Base-by-base conservation (phyloP, 2,329 filamentous ascomycete species). In the Colletotrichum eleusines region DNA sequence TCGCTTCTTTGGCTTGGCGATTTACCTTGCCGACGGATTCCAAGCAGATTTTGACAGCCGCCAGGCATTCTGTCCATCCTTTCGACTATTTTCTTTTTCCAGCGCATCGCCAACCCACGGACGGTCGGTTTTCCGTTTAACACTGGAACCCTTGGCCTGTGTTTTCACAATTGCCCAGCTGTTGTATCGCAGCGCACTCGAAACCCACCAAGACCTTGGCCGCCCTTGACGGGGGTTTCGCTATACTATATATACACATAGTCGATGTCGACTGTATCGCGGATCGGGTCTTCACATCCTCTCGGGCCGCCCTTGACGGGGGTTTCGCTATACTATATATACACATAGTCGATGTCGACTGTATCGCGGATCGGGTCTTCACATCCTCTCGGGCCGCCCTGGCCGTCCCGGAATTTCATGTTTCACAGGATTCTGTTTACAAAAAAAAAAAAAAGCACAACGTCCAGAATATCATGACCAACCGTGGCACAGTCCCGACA, bases 171-270 rank as follows among this genome's bases (percentile, higher is more conserved):
- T 12, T 6, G 48, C 40, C 42, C 50, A 44, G 57, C 35, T 40
- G 62, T 60, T 23, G 66, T n/a, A 50, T 66, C 66, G 48, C 55
- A 50, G 50, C 62, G n/a, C 54, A 54, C 54, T 20, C 66, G 61
- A 69, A 69, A 69, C 61, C 42, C 11, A 20, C 46, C 42, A 65
- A 46, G 46, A 4, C 23, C 54, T 66, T 69, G 62, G 66, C 62
- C 40, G 23, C 8, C 50, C 11, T 6, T 23, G 5, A 16, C 9
- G 18, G 6, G 23, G 16, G 9, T 54, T 26, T 31, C 50, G 28
- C 38, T 60, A 65, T 54, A 54, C n/a, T 53, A 58, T 68, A 63
- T 18, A 53, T 38, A 42, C 8, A 2, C 40, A 42, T 42, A 2
- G 6, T n/a, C 20, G 1, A 12, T 38, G 16, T 46, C 9, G 33